phyloP scores from a whole-genome alignment of 2,329 filamentous ascomycete genomes.

The Trichoderma aggressivum region DNA sequence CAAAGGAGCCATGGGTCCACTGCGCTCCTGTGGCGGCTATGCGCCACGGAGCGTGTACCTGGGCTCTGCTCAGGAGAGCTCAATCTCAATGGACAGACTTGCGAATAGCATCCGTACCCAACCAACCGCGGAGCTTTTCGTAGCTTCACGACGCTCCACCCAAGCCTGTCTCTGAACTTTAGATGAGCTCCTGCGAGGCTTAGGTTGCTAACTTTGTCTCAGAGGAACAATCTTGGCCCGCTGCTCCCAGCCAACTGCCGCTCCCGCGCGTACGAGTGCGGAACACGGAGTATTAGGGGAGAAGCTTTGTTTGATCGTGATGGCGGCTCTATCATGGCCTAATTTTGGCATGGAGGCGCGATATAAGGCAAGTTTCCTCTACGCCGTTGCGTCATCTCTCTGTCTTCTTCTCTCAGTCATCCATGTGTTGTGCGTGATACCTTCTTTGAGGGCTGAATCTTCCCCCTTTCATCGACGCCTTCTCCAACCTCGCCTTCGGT shows the following conservation, averaged over 20 bases:
- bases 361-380: conserved; percentile 16
- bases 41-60: background rate
- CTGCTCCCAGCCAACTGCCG: background rate
- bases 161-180: conserved; percentile 5
- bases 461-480: background rate
- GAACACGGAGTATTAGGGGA: background rate
- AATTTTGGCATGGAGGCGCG: background rate
- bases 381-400: background rate
- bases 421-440: background rate
- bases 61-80: background rate
- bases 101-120: conserved; percentile 5
- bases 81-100: background rate
- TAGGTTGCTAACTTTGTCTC: background rate
- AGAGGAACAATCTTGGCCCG: background rate
- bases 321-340: background rate
- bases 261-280: conserved; percentile 11
- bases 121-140: background rate
- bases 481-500: background rate
- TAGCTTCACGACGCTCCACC: background rate
- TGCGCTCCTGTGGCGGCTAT: conserved; percentile 5
- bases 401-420: background rate
- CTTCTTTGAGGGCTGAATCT: background rate
- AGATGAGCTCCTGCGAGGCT: conserved; percentile 5
- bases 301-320: background rate
- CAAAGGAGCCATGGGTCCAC: background rate